Evolutionary conservation across 2,329 filamentous ascomycete genomes (phyloP).

Genomic region (Fusarium verrucosum): DNA sequence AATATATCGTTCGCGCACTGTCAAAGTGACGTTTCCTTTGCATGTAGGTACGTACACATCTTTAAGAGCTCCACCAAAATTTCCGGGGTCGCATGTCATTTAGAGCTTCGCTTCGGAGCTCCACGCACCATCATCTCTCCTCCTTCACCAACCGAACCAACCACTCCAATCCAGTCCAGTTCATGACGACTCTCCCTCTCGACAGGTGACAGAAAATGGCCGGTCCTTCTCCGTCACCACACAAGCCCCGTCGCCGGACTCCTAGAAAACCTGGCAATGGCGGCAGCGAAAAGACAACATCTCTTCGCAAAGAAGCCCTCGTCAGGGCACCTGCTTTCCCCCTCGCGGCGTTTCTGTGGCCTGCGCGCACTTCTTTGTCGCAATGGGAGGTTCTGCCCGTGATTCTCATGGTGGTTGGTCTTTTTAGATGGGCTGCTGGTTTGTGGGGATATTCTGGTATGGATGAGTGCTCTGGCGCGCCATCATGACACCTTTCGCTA

Average conservation of each 20-base stretch:
- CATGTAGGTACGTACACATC: too few relatives aligned
- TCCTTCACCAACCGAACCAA: slow-evolving; percentile 14
- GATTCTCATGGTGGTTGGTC: slow-evolving; percentile 86
- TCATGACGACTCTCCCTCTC: slow-evolving; percentile 34
- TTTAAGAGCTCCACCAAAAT: slow-evolving; percentile 38
- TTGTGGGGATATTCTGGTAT: slow-evolving; percentile 95
- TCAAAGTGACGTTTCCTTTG: slow-evolving; percentile 18
- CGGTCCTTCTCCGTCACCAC: slow-evolving; percentile 63
- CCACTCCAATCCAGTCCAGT: too few relatives aligned
- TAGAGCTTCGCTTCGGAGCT: slow-evolving; percentile 30
- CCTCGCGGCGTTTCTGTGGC: slow-evolving; percentile 93
- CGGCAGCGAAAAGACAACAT: slow-evolving; percentile 45
- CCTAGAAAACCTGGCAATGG: slow-evolving; percentile 58
- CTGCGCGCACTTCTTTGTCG: slow-evolving; percentile 81
- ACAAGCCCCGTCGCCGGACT: slow-evolving; percentile 67
- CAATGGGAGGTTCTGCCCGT: slow-evolving; percentile 93
- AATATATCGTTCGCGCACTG: not conserved
- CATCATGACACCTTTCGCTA: slow-evolving; percentile 23
- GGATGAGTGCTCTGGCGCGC: slow-evolving; percentile 28
- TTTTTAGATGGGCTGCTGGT: slow-evolving; percentile 92
- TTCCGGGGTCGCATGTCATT: slow-evolving; percentile 32
- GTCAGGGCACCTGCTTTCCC: slow-evolving; percentile 79
- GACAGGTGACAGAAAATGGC: slow-evolving; percentile 58
- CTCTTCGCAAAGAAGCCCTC: slow-evolving; percentile 53
- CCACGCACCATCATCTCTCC: slow-evolving; percentile 14